These are phyloP conservation scores for Fusarium torreyae DNA, from an alignment of 2,329 filamentous ascomycete species.

Conservation along the genomic window DNA sequence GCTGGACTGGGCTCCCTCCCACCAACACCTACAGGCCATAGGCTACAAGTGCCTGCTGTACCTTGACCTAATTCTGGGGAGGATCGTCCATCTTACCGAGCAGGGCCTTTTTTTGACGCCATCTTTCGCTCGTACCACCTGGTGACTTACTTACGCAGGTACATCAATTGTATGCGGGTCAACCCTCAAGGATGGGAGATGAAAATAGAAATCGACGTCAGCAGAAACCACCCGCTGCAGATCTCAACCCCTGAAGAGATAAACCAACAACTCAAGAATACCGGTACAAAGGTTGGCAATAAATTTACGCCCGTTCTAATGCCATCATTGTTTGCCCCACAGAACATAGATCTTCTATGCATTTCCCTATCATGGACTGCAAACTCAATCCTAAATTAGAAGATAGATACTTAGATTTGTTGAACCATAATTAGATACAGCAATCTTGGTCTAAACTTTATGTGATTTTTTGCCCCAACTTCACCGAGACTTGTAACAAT, in stretches of 20 bases:
- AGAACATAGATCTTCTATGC: slow-evolving; percentile 22
- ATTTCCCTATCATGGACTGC: not conserved
- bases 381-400: slow-evolving; percentile 5
- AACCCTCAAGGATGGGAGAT: slow-evolving; percentile 19
- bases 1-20: slow-evolving; percentile 12
- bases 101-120: slow-evolving; percentile 40
- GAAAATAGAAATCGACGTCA: slow-evolving; percentile 46
- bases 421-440: slow-evolving; percentile 8
- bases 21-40: slow-evolving; percentile 5
- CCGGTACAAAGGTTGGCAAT: not conserved
- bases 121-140: slow-evolving; percentile 44
- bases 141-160: slow-evolving; percentile 41
- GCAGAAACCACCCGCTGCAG: slow-evolving; percentile 33
- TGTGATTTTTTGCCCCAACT: slow-evolving; percentile 3
- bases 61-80: slow-evolving; percentile 36
- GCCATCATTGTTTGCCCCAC: slow-evolving; percentile 19
- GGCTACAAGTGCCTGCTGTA: no score
- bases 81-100: slow-evolving; percentile 44
- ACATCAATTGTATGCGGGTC: slow-evolving; percentile 17
- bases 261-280: slow-evolving; percentile 27
- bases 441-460: not conserved
- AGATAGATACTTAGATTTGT: not conserved
- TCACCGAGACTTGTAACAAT: slow-evolving; percentile 2
- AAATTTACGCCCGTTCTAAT: slow-evolving; percentile 28
- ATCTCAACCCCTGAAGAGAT: slow-evolving; percentile 39